A percentile compares a stretch with the other conserved stretches of the same genome.
Evolutionary conservation across 108 stramenopile species (phyloP).

Genomic region (Asterionellopsis glacialis): DNA sequence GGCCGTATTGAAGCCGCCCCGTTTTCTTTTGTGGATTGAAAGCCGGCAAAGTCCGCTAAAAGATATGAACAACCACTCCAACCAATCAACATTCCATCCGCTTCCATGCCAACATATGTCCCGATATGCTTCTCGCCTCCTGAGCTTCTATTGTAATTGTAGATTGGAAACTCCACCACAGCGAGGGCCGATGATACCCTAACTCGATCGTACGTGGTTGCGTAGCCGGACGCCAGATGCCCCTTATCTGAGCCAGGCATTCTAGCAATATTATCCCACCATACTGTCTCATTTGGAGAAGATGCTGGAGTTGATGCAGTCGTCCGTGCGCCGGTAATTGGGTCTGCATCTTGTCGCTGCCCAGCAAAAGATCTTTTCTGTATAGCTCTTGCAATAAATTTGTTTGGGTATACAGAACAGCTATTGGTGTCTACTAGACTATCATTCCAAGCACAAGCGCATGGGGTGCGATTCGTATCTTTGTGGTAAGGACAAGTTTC

Average conservation of each 20-base stretch:
- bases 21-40: constrained; percentile 31
- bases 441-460: constrained; percentile 49
- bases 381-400: not conserved
- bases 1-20: constrained; percentile 29
- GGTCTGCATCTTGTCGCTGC: constrained; percentile 29
- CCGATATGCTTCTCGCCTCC: constrained; percentile 1
- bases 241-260: constrained; percentile 32
- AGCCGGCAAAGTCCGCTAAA: constrained; percentile 17
- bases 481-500: constrained; percentile 22
- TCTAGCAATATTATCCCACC: constrained; percentile 27
- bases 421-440: constrained; percentile 5
- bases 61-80: constrained; percentile 38
- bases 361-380: constrained; percentile 26
- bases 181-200: constrained; percentile 33
- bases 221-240: constrained; percentile 26
- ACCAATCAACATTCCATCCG: constrained; percentile 42
- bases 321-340: constrained; percentile 24
- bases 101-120: constrained; percentile 36
- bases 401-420: constrained; percentile 12
- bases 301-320: constrained; percentile 20
- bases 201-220: constrained; percentile 44
- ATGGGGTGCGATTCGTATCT: constrained; percentile 19
- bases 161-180: constrained; percentile 35
- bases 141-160: constrained; percentile 25
- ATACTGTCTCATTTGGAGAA: constrained; percentile 36